A percentile compares a stretch with the other conserved stretches of the same genome.
Evolutionary conservation across 345 rosid genomes (phyloP).

Genomic region (Dimocarpus longan): DNA sequence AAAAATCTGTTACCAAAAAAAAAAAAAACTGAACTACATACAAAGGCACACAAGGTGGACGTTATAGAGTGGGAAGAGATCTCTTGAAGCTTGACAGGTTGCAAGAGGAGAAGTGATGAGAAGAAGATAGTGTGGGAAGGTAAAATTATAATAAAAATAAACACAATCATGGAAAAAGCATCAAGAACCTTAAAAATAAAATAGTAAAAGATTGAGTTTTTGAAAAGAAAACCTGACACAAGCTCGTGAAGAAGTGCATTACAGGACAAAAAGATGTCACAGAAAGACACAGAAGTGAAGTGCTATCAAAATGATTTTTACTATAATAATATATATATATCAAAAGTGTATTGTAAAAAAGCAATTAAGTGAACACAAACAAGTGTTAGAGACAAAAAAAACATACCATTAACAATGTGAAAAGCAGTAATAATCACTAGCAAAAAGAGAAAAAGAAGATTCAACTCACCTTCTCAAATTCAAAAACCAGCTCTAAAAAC

Average conservation of each 20-base stretch:
- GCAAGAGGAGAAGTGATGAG: slow-evolving; percentile 56
- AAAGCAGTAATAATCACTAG: slow-evolving; percentile 9
- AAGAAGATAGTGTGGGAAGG: slow-evolving; percentile 22
- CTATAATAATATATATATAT: neutral
- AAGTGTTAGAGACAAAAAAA: slow-evolving; percentile 27
- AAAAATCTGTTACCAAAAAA: neutral
- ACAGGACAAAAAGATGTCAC: slow-evolving; percentile 82
- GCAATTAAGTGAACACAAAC: slow-evolving; percentile 15
- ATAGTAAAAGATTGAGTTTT: slow-evolving; percentile 27
- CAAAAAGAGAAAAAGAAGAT: slow-evolving; percentile 7
- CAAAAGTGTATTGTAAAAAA: slow-evolving; percentile 14
- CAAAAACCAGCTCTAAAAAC: slow-evolving; percentile 9
- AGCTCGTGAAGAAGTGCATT: slow-evolving; percentile 82
- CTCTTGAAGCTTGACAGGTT: slow-evolving; percentile 60
- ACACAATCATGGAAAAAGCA: slow-evolving; percentile 15
- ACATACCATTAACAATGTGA: slow-evolving; percentile 5
- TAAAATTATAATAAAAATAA: slow-evolving; percentile 1
- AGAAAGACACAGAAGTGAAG: slow-evolving; percentile 39
- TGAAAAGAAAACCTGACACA: slow-evolving; percentile 66
- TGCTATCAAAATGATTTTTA: slow-evolving; percentile 17
- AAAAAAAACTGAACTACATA: neutral
- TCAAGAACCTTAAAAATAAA: slow-evolving; percentile 22
- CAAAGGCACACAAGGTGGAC: neutral
- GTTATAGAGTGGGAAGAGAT: neutral
- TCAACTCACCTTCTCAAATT: slow-evolving; percentile 38